Evolutionary conservation across 352 stramenopile species (phyloP).

Genomic region (Thraustochytrium sp.): DNA sequence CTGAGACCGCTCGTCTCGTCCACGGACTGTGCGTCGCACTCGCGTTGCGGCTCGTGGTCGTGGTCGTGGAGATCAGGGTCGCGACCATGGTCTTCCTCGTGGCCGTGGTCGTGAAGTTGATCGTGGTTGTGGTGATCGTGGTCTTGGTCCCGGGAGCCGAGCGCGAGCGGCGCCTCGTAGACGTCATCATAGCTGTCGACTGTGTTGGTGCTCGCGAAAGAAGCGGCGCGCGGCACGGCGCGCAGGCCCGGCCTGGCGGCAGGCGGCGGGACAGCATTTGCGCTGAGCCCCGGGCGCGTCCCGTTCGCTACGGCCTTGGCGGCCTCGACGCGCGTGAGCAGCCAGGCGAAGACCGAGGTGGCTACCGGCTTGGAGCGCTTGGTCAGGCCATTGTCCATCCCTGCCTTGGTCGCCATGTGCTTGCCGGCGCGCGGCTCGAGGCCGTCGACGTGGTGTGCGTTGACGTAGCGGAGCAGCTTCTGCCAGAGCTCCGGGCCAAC

Average conservation of each 20-base stretch:
- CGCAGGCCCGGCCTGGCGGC: not conserved
- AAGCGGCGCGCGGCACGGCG: not conserved
- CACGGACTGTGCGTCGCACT: not conserved
- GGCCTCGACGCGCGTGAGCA: not conserved
- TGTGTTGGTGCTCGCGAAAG: not conserved
- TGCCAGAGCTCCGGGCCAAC: conserved; percentile 1
- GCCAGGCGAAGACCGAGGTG: not conserved
- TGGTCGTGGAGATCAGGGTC: too few species aligned
- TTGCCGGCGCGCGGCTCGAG: not conserved
- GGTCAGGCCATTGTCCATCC: not conserved
- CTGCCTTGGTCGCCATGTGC: not conserved
- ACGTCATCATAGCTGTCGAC: not conserved
- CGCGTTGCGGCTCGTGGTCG: not conserved
- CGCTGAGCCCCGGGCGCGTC: not conserved
- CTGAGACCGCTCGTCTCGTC: too few species aligned
- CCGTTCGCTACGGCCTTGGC: not conserved
- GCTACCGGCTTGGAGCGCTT: not conserved
- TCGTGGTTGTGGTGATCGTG: not conserved
- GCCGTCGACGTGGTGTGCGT: conserved; percentile 8
- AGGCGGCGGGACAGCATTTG: not conserved
- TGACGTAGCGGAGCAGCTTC: not conserved
- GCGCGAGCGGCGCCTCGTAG: not conserved
- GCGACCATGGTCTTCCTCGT: too few species aligned
- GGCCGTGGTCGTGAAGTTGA: not conserved
- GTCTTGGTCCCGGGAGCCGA: not conserved